phyloP scores from a whole-genome alignment of 805 yeast genomes.

The Kuraishia ogatae region DNA sequence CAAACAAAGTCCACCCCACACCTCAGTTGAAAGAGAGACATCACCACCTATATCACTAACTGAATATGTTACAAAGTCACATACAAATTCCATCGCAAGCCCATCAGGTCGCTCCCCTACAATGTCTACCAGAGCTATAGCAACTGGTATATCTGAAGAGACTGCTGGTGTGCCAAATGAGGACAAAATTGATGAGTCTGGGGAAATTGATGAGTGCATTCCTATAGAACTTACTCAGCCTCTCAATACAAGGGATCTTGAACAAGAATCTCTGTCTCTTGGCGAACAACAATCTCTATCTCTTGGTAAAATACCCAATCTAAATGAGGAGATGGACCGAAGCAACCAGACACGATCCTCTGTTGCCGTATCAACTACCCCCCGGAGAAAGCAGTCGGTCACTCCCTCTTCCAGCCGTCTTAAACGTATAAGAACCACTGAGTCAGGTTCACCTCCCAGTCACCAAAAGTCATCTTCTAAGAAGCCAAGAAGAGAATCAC shows the following conservation, averaged over 20 bases:
- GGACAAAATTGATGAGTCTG: background rate
- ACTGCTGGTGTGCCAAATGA: too few species aligned
- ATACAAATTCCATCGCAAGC: background rate
- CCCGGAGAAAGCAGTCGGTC: background rate
- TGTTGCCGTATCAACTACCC: background rate
- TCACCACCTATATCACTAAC: too few species aligned
- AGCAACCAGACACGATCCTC: too few species aligned
- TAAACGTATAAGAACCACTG: background rate
- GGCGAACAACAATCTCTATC: background rate
- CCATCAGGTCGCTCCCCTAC: too few species aligned
- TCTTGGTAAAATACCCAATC: background rate
- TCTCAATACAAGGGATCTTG: too few species aligned
- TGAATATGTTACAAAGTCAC: background rate
- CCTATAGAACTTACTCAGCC: background rate
- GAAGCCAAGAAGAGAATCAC: background rate
- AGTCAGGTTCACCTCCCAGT: background rate
- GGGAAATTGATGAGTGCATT: background rate
- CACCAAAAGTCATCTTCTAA: background rate
- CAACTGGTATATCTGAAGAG: too few species aligned
- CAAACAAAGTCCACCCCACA: too few species aligned
- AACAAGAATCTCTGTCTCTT: too few species aligned
- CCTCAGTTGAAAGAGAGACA: too few species aligned
- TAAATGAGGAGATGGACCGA: background rate
- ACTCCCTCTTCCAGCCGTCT: background rate
- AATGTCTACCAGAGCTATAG: too few species aligned